Evolutionary conservation across 2,329 filamentous ascomycete species (phyloP).

Genomic region (Arthrobotrys musiformis): DNA sequence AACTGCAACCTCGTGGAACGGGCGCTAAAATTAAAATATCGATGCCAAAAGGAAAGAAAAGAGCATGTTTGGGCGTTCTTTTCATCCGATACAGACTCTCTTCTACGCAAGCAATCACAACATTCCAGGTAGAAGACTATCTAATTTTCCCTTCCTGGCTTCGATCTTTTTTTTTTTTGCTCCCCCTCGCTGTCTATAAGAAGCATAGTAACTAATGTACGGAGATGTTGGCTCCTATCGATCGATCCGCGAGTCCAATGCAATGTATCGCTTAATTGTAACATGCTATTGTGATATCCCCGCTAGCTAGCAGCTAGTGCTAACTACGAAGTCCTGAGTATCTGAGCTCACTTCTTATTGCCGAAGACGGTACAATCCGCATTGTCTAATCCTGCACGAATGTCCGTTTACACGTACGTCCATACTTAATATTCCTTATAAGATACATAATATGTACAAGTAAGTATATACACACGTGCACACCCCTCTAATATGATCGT

Average conservation of each 20-base stretch:
- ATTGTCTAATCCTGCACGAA: background rate
- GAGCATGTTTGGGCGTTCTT: background rate
- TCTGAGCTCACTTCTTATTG: background rate
- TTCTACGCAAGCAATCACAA: background rate
- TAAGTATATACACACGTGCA: no score
- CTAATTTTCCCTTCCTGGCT: background rate
- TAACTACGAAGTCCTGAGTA: background rate
- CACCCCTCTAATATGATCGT: no score
- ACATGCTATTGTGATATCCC: background rate
- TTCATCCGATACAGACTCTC: constrained; percentile 18
- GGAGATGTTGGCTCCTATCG: constrained; percentile 13
- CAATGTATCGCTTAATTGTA: background rate
- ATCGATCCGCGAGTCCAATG: no score
- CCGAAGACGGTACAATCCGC: background rate
- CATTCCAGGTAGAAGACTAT: constrained; percentile 3
- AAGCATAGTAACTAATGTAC: background rate
- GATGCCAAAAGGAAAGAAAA: constrained; percentile 36
- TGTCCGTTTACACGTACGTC: background rate
- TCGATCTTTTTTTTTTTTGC: background rate
- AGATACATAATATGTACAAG: no score
- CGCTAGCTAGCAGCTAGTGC: no score
- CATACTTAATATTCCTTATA: no score
- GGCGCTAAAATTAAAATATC: constrained; percentile 51
- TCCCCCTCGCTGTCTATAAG: background rate
- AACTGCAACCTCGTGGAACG: constrained; percentile 44